Evolutionary conservation across 2,329 filamentous ascomycete genomes (phyloP), one percentile per base, ranked within the genome.

Genomic region (Alternaria sp.): DNA sequence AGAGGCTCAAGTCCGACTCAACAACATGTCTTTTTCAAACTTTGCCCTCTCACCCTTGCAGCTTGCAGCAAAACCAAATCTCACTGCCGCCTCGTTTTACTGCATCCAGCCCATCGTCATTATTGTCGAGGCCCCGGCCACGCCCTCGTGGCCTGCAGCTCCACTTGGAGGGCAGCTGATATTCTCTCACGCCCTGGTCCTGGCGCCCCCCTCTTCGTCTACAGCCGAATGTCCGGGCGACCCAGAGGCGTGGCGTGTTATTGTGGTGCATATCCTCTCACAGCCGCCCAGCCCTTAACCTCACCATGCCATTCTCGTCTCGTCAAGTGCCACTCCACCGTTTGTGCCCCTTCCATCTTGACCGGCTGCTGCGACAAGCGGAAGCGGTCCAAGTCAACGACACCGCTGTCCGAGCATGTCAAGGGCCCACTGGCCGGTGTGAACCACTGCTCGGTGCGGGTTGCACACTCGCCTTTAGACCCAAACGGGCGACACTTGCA

Each of bases 401-500:
- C 63, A 69, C 66, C 65, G 56, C 59, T 56, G 52, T 57, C 52
- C 51, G 57, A 62, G 66, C 50, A 49, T 62, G 44, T 51, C 51
- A 57, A 63, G 50, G 54, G 63, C 56, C 70, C 67, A 64, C 61
- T 28, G 63, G 58, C 63, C 63, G 64, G 57, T 46, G 61, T 67
- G 66, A 69, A 74, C 68, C 60, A 69, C 63, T 63, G 65, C 67
- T 68, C 63, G 64, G 62, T 63, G 63, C 57, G 51, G 53, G 68
- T 75, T 68, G 64, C 70, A 74, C 73, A 64, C 63, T 38, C 49
- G 61, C 64, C 54, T 59, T 64, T 68, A 73, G 57, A 30, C 70
- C 70, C 50, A 27, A 75, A 75, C 63, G 62, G 74, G 73, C 65
- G 58, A 65, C 58, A 72, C 71, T 66, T 74, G 72, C 72, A 75